Evolutionary conservation across 306 rosid genomes (phyloP).

Genomic region (barrel medic (Medicago truncatula)): MtrunA17r5.0-ANR NC_053048.1:55223501-55224000

Average conservation of each 20-base stretch:
- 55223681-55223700: conserved; percentile 85
- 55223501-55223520: not conserved
- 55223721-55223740: conserved; percentile 78
- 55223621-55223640: conserved; percentile 91
- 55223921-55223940: conserved; percentile 93
- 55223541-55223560: conserved; percentile 12
- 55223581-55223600: conserved; percentile 24
- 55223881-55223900: conserved; percentile 91
- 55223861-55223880: conserved; percentile 71
- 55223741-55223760: conserved; percentile 71
- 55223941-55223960: conserved; percentile 86
- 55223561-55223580: not conserved
- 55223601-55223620: conserved; percentile 71
- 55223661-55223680: conserved; percentile 99
- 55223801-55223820: conserved; percentile 33
- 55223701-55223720: conserved; percentile 78
- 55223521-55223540: not conserved
- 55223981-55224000: conserved; percentile 33
- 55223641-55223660: conserved; percentile 87
- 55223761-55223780: conserved; percentile 53
- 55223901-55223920: conserved; percentile 78
- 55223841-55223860: conserved; percentile 63
- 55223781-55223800: conserved; percentile 21
- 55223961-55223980: conserved; percentile 29
- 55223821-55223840: conserved; percentile 44